Base-by-base conservation (phyloP, 2,329 filamentous ascomycete genomes). In the Curvularia lunata region DNA sequence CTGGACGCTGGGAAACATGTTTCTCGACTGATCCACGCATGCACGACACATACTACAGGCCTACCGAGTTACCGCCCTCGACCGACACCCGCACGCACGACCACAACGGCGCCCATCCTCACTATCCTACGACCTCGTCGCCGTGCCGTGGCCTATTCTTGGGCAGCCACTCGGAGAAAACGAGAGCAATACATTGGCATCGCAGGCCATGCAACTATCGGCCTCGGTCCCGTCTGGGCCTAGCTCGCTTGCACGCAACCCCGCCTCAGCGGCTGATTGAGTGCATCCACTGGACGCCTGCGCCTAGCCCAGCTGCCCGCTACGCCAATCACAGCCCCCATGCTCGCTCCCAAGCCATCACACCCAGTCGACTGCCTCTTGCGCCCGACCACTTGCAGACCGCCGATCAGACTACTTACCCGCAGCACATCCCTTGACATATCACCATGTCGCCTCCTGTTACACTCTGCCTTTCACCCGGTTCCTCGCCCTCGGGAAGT, bases 221-320 rank as follows among this genome's bases (percentile, higher is more conserved):
- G 52, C 40, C 47, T 40, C 21, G 42, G 45, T 23, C 56, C 53
- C 41, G 48, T 54, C 21, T 23, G 10, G 55, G 49, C 8, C 46
- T 66, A 65, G 66, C 52, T 54, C 49, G 27, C 48, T 51, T 54
- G 46, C 40, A 50, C 21, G 53, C 60, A 60, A 64, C 72, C 73
- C 72, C 72, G 65, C 71, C 64, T 57, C 68, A 68, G 74, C 74
- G 73, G 65, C 61, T 76, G 68, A 56, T 59, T 56, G 59, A 62
- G 58, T 56, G 56, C 66, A 67, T 51, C 66, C 43, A 71, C 69
- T 76, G 71, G 73, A 68, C 69, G 68, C 66, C 65, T 32, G 59
- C 63, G 54, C 63, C 60, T 62, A 55, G 58, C 62, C 61, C 59
- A 62, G 59, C 57, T 71, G 68, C 68, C 65, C 61, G 34, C 37